Evolutionary conservation across 2,329 filamentous ascomycete genomes (phyloP).

Genomic region (Elsinoe perseae): DNA sequence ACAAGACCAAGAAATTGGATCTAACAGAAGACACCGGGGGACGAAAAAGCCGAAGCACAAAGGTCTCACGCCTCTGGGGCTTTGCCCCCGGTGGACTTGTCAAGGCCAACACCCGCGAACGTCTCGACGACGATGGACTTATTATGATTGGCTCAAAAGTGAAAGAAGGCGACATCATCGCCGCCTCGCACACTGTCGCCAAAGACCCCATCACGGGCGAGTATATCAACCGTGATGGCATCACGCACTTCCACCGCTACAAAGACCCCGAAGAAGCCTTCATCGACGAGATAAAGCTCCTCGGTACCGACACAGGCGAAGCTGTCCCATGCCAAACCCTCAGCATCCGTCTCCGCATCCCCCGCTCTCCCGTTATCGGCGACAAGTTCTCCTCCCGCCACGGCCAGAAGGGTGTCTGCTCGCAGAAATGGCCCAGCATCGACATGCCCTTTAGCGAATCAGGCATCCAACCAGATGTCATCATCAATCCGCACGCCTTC

Average conservation of each 20-base stretch:
- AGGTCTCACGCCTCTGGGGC: conserved; percentile 76
- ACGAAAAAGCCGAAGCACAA: conserved; percentile 46
- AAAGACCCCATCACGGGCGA: conserved; percentile 64
- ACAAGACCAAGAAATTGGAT: conserved; percentile 91
- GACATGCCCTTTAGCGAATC: conserved; percentile 97
- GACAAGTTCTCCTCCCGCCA: conserved; percentile 99
- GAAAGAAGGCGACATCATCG: conserved; percentile 73
- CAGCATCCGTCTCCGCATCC: conserved; percentile 87
- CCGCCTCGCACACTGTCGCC: conserved; percentile 81
- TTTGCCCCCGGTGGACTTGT: conserved; percentile 73
- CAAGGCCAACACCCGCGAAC: conserved; percentile 60
- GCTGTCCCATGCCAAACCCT: conserved; percentile 78
- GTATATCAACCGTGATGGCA: conserved; percentile 75
- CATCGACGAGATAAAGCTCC: conserved; percentile 84
- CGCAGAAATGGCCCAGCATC: conserved; percentile 86
- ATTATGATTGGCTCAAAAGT: conserved; percentile 72
- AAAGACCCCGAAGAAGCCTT: conserved; percentile 84
- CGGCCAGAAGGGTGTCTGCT: conserved; percentile 94
- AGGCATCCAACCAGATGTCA: conserved; percentile 92
- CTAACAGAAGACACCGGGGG: conserved; percentile 66
- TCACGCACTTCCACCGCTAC: conserved; percentile 86
- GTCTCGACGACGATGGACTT: conserved; percentile 80
- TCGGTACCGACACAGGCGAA: conserved; percentile 78
- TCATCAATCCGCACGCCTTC: conserved; percentile 99
- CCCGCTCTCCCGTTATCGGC: conserved; percentile 83